Conservation (phyloP, 106 monocot genomes). For the Dendrobium officinale region DNA sequence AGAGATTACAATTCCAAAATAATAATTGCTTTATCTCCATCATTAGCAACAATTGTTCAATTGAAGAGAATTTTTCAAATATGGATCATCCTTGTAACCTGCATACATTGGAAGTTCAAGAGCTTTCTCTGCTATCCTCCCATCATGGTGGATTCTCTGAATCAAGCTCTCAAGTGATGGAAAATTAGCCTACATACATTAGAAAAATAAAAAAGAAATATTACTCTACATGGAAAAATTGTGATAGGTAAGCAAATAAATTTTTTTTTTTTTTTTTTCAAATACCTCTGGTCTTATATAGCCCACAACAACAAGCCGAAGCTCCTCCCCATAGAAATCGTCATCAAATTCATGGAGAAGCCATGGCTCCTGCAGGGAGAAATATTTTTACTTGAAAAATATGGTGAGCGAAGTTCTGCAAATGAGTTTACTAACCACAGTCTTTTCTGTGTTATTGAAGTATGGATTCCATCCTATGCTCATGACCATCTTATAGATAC, state of each 20-base stretch:
- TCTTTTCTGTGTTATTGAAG: slow-evolving; percentile 89
- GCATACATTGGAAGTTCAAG: slow-evolving; percentile 83
- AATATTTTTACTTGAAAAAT: background rate
- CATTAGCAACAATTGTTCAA: background rate
- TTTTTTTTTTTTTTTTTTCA: background rate
- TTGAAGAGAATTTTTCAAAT: slow-evolving; percentile 15
- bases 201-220: background rate
- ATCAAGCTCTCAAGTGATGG: slow-evolving; percentile 91
- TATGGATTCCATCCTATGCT: slow-evolving; percentile 97
- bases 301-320: slow-evolving; percentile 74
- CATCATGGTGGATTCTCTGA: slow-evolving; percentile 80
- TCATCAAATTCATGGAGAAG: slow-evolving; percentile 81
- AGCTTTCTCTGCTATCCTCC: slow-evolving; percentile 69
- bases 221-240: background rate
- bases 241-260: background rate
- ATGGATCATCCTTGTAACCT: slow-evolving; percentile 52
- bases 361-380: slow-evolving; percentile 76
- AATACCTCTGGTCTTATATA: slow-evolving; percentile 93
- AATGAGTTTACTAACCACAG: slow-evolving; percentile 42
- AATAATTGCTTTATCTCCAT: too few relatives aligned
- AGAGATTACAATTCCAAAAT: too few relatives aligned
- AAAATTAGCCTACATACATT: slow-evolving; percentile 70
- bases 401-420: background rate
- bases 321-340: slow-evolving; percentile 93
- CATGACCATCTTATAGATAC: slow-evolving; percentile 96